These are phyloP conservation scores for Edaphochlamys debaryana DNA, from an alignment of 139 green algal genomes.

Conservation along the genomic window DNA sequence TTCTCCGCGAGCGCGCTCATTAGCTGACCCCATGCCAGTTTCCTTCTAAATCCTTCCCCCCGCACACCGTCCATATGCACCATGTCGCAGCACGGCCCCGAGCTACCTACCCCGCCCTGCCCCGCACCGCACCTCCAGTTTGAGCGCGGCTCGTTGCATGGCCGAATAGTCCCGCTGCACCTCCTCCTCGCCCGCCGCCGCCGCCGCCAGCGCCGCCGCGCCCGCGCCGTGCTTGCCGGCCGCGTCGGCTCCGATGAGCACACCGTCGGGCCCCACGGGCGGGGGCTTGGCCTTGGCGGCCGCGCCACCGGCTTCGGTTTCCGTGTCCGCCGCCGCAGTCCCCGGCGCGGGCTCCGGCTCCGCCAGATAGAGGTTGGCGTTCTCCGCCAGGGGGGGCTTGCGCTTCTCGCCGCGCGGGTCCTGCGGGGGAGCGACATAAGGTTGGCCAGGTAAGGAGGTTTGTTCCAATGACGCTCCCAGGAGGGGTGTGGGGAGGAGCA, in stretches of 20 bases:
- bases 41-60: too few species aligned
- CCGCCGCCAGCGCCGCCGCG: background rate
- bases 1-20: too few species aligned
- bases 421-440: background rate
- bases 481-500: too few species aligned
- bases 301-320: background rate
- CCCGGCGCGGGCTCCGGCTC: background rate
- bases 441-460: too few species aligned
- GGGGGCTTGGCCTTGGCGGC: too few species aligned
- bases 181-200: background rate
- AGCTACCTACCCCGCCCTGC: too few species aligned
- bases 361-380: constrained; percentile 44
- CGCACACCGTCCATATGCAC: too few species aligned
- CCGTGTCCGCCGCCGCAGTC: background rate
- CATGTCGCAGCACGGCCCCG: too few species aligned
- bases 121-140: constrained; percentile 21
- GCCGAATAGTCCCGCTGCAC: constrained; percentile 13
- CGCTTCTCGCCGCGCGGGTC: constrained; percentile 46
- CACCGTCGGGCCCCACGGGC: background rate
- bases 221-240: background rate
- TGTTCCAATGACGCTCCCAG: too few species aligned
- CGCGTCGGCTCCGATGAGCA: background rate
- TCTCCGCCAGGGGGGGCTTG: constrained; percentile 31
- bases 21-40: too few species aligned
- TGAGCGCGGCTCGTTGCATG: constrained; percentile 38